phyloP scores from a whole-genome alignment of 108 stramenopile species.

The Mediolabrus comicus region DNA sequence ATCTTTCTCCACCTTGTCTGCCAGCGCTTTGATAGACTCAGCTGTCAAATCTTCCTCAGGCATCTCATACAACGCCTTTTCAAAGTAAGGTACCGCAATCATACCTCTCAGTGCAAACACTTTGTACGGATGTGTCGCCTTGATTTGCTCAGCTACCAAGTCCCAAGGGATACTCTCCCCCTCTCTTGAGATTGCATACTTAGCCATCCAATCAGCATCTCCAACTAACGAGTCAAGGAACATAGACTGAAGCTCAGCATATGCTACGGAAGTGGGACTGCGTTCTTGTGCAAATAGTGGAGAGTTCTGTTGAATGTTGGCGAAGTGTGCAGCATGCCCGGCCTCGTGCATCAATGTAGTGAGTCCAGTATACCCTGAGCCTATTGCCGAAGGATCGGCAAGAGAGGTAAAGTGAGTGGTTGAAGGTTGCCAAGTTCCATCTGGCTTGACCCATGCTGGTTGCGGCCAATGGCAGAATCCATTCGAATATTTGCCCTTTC shows the following conservation, averaged over 20 bases:
- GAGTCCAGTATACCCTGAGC: conserved; percentile 58
- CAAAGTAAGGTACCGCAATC: conserved; percentile 72
- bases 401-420: conserved; percentile 66
- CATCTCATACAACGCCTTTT: conserved; percentile 75
- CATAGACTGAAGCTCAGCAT: conserved; percentile 73
- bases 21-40: conserved; percentile 53
- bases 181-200: conserved; percentile 52
- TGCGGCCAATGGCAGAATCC: conserved; percentile 81
- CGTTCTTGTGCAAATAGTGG: conserved; percentile 76
- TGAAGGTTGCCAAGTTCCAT: conserved; percentile 54
- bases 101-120: conserved; percentile 62
- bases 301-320: conserved; percentile 60
- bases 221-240: conserved; percentile 68
- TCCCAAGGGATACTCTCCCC: conserved; percentile 64
- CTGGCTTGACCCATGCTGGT: conserved; percentile 61
- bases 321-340: conserved; percentile 78
- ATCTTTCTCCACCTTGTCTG: conserved; percentile 58
- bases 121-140: conserved; percentile 62
- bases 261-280: conserved; percentile 66
- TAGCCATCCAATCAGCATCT: conserved; percentile 75
- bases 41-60: conserved; percentile 62
- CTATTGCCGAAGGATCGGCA: conserved; percentile 62
- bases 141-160: conserved; percentile 63
- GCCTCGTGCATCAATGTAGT: conserved; percentile 76
- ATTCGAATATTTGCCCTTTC: conserved; percentile 66